Conservation (phyloP, 2,329 filamentous ascomycete species). For the Fusarium gaditjirri region DNA sequence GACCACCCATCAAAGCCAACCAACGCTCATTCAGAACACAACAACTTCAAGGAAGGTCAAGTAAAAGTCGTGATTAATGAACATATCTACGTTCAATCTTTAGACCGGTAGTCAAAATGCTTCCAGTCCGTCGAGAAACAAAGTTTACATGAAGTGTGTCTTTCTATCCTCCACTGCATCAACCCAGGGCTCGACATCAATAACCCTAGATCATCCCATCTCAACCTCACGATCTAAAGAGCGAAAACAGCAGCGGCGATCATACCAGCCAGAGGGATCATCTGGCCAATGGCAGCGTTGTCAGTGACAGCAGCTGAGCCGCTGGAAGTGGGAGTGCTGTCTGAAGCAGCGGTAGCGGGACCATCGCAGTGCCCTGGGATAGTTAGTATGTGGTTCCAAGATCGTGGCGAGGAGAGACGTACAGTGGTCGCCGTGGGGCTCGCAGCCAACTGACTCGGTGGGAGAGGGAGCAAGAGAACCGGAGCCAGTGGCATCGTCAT, state of each 20-base stretch:
- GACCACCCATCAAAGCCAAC: accelerated
- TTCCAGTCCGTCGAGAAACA: constrained; percentile 4
- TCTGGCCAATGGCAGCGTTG: constrained; percentile 25
- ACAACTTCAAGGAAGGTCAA: not conserved
- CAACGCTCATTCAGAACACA: not conserved
- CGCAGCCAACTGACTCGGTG: constrained; percentile 40
- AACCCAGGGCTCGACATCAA: constrained; percentile 24
- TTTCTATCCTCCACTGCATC: constrained; percentile 34
- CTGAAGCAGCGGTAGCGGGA: constrained; percentile 15
- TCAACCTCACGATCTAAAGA: constrained; percentile 18
- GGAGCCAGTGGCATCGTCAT: not conserved
- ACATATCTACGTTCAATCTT: constrained; percentile 2
- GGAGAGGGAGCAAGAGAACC: constrained; percentile 20
- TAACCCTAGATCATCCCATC: not conserved
- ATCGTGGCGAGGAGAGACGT: accelerated
- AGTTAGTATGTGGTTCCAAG: not conserved
- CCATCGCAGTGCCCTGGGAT: constrained; percentile 40
- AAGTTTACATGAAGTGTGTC: constrained; percentile 7
- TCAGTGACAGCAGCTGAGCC: constrained; percentile 14
- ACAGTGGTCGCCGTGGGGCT: constrained; percentile 43
- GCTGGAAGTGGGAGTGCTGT: constrained; percentile 14
- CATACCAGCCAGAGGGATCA: constrained; percentile 39
- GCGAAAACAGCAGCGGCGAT: constrained; percentile 38
- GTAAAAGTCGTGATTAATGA: constrained; percentile 4
- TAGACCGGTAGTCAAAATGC: not conserved